Percentiles rank a stretch among this genome's conserved stretches.
phyloP scores from a whole-genome alignment of 495 filamentous ascomycete genomes.

The Daldinia caldariorum region DNA sequence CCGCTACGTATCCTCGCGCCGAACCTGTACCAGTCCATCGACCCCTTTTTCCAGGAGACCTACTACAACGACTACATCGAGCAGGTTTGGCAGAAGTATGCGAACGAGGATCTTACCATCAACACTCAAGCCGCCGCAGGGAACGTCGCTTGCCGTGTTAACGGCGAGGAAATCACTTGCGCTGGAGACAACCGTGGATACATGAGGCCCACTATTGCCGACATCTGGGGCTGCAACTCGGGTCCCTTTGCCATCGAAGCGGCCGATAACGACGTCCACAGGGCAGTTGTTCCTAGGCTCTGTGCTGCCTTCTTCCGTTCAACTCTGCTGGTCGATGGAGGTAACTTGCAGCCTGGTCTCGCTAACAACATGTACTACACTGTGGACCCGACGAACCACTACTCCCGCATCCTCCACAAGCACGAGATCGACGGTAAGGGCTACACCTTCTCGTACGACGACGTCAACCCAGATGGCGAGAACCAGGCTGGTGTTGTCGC shows the following conservation, averaged over 20 bases:
- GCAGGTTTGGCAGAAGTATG: constrained; percentile 54
- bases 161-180: constrained; percentile 48
- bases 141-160: constrained; percentile 52
- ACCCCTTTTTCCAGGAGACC: constrained; percentile 42
- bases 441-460: constrained; percentile 62
- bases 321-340: constrained; percentile 54
- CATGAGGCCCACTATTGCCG: constrained; percentile 49
- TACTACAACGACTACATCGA: constrained; percentile 57
- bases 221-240: constrained; percentile 61
- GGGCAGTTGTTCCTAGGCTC: constrained; percentile 54
- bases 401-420: constrained; percentile 56
- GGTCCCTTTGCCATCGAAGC: constrained; percentile 54
- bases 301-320: constrained; percentile 58
- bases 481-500: constrained; percentile 52
- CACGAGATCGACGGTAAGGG: constrained; percentile 54
- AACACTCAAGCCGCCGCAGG: constrained; percentile 52
- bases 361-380: constrained; percentile 47
- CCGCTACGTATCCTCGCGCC: constrained; percentile 55
- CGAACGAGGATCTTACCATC: constrained; percentile 50
- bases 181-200: constrained; percentile 54
- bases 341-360: constrained; percentile 53
- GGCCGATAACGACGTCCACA: constrained; percentile 53
- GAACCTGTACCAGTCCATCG: constrained; percentile 46
- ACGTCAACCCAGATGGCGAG: constrained; percentile 55
- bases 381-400: constrained; percentile 53